A percentile compares a stretch with the other conserved stretches of the same genome.
Evolutionary conservation across 371 early-diverging fungal species (phyloP).

Genomic region (Actinomortierella ambigua): DNA sequence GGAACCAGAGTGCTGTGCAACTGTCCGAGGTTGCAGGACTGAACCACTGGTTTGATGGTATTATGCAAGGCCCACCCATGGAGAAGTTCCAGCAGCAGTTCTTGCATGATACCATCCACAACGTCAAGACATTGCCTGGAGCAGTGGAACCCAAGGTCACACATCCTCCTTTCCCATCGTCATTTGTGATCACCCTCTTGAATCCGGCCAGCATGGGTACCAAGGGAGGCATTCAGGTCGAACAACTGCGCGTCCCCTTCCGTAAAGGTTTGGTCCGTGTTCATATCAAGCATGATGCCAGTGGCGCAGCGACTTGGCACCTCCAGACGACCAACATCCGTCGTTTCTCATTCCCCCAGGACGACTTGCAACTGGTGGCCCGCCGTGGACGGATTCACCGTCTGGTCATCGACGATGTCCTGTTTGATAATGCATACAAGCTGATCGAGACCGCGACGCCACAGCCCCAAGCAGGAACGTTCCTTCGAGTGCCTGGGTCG

Average conservation of each 20-base stretch:
- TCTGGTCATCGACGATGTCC: slow-evolving; percentile 17
- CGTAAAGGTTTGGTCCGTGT: slow-evolving; percentile 42
- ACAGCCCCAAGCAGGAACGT: slow-evolving; percentile 1
- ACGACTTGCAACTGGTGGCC: slow-evolving; percentile 8
- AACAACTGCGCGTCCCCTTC: slow-evolving; percentile 67
- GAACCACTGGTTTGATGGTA: slow-evolving; percentile 71
- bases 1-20: slow-evolving; percentile 39
- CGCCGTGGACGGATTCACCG: slow-evolving; percentile 10
- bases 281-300: slow-evolving; percentile 6
- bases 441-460: neutral
- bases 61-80: slow-evolving; percentile 54
- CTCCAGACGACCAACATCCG: slow-evolving; percentile 59
- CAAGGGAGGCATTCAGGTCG: slow-evolving; percentile 63
- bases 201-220: slow-evolving; percentile 71
- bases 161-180: slow-evolving; percentile 44
- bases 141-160: neutral
- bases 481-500: slow-evolving; percentile 8
- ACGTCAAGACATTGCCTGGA: neutral
- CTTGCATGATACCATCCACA: slow-evolving; percentile 13
- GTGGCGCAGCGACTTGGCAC: slow-evolving; percentile 42
- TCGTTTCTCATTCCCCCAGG: slow-evolving; percentile 51
- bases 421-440: neutral
- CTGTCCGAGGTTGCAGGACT: slow-evolving; percentile 60
- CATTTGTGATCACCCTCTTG: slow-evolving; percentile 61
- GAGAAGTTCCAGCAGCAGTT: slow-evolving; percentile 51